These are phyloP conservation scores for Cladophialophora carrionii DNA, from an alignment of 2,329 filamentous ascomycete species.

Conservation along the genomic window DNA sequence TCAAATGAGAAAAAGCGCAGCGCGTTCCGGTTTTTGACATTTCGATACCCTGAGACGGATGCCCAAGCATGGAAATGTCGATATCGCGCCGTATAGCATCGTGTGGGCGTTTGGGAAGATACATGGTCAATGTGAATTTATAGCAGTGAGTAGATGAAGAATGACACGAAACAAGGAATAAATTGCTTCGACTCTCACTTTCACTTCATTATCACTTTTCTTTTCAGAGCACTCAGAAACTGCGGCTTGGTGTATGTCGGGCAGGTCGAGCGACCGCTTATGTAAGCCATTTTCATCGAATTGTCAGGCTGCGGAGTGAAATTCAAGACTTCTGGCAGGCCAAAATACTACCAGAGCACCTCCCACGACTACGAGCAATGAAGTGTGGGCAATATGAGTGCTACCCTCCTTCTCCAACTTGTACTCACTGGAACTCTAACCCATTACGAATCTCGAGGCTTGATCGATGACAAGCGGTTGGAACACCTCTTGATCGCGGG, in stretches of 20 bases:
- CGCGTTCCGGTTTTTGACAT: not conserved
- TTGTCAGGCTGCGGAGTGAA: slow-evolving; percentile 16
- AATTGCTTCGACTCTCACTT: not conserved
- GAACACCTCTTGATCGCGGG: slow-evolving; percentile 62
- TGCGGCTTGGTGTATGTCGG: too few relatives aligned
- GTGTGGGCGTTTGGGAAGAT: not conserved
- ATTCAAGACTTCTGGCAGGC: not conserved
- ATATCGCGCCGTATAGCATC: not conserved
- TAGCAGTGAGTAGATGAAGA: not conserved
- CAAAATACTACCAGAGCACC: not conserved
- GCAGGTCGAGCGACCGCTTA: slow-evolving; percentile 1
- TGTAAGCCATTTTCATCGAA: not conserved
- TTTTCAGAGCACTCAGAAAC: not conserved
- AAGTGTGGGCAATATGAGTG: slow-evolving; percentile 28
- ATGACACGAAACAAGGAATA: not conserved
- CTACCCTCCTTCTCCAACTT: slow-evolving; percentile 50
- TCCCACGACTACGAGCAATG: slow-evolving; percentile 24
- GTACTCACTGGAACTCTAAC: slow-evolving; percentile 55
- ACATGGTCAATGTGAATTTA: not conserved
- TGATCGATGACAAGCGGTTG: slow-evolving; percentile 62
- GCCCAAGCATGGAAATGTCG: not conserved
- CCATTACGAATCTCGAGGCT: slow-evolving; percentile 63
- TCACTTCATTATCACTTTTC: not conserved
- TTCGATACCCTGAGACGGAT: not conserved
- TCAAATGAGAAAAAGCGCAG: not conserved